These are phyloP conservation scores for Endoconidiophora polonica DNA, from an alignment of 2,329 filamentous ascomycete genomes.

Conservation along the genomic window DNA sequence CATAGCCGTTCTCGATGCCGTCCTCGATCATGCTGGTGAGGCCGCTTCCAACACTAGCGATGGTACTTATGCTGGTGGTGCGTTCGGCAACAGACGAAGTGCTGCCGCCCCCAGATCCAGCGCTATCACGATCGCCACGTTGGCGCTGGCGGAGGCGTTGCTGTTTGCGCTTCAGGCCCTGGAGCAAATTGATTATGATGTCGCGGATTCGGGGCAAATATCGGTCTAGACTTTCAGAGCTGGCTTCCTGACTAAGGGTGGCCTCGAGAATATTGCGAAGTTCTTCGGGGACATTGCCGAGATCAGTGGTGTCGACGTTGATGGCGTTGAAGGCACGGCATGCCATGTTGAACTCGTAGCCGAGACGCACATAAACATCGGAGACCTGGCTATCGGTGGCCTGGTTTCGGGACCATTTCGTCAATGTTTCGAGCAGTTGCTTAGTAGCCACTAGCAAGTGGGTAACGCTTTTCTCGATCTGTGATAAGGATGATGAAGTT, in stretches of 20 bases:
- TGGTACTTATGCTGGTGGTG: conserved; percentile 41
- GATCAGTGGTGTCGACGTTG: conserved; percentile 83
- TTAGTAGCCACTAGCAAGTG: conserved; percentile 96
- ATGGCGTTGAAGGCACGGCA: conserved; percentile 94
- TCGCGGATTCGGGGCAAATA: conserved; percentile 90
- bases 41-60: conserved; percentile 39
- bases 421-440: conserved; percentile 90
- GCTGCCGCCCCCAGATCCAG: conserved; percentile 19
- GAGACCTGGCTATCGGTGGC: conserved; percentile 92
- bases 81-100: conserved; percentile 24
- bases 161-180: conserved; percentile 93
- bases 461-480: conserved; percentile 97
- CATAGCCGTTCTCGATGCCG: conserved; percentile 37
- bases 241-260: conserved; percentile 91
- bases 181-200: conserved; percentile 94
- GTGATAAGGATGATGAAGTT: conserved; percentile 64
- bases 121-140: conserved; percentile 36
- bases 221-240: conserved; percentile 78
- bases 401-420: conserved; percentile 86
- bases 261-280: conserved; percentile 84
- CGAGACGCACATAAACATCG: conserved; percentile 90
- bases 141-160: conserved; percentile 61
- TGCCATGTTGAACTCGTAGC: conserved; percentile 98
- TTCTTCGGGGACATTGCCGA: conserved; percentile 88
- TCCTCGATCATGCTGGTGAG: conserved; percentile 44